Evolutionary conservation across 1,284 basidiomycete species (phyloP).

Genomic region (Malassezia psittaci): DNA sequence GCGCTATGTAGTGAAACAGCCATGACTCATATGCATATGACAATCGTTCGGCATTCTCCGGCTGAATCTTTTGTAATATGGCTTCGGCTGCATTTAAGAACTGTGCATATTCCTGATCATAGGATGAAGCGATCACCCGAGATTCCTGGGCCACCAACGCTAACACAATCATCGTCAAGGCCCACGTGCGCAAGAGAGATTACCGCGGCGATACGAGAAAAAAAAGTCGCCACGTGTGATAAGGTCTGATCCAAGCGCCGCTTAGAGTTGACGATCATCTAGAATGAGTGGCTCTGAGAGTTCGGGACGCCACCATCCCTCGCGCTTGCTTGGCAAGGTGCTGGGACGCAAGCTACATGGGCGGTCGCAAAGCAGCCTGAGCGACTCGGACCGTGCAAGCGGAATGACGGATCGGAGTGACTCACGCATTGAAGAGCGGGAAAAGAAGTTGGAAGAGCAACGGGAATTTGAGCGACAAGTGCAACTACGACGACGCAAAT

Average conservation of each 20-base stretch:
- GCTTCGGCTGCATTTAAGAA: constrained; percentile 65
- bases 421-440: not conserved
- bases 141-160: constrained; percentile 36
- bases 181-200: not conserved
- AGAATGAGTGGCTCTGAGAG: not conserved
- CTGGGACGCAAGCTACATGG: not conserved
- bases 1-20: constrained; percentile 70
- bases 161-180: constrained; percentile 32
- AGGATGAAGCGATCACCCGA: constrained; percentile 30
- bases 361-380: not conserved
- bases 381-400: not conserved
- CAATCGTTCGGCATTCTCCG: constrained; percentile 73
- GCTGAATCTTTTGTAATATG: constrained; percentile 86
- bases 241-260: too few relatives aligned
- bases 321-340: not conserved
- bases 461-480: constrained; percentile 14
- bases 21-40: constrained; percentile 65
- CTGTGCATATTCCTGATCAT: constrained; percentile 30
- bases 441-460: constrained; percentile 10
- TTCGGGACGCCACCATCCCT: not conserved
- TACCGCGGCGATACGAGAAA: not conserved
- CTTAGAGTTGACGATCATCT: not conserved
- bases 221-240: too few relatives aligned
- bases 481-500: constrained; percentile 13
- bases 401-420: not conserved